phyloP scores from a whole-genome alignment of 176 grass and related monocot genomes.

The Saccharum officinarum region DNA sequence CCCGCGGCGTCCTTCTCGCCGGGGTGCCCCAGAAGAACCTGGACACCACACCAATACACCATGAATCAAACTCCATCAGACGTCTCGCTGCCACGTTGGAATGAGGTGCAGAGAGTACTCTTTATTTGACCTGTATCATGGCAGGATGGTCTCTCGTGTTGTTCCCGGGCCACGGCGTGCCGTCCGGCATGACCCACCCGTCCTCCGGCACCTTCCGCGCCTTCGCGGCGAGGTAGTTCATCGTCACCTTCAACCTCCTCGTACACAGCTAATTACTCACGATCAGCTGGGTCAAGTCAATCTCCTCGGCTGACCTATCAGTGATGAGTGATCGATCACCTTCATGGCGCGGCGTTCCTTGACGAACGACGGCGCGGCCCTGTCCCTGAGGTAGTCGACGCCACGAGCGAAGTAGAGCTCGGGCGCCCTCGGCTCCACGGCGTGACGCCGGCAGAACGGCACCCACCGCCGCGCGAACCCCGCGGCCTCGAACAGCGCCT shows the following conservation, averaged over 20 bases:
- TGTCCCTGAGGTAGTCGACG: constrained; percentile 52
- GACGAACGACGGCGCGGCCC: constrained; percentile 47
- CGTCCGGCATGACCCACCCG: constrained; percentile 76
- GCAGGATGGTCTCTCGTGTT: constrained; percentile 68
- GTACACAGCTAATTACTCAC: not conserved
- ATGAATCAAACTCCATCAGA: not conserved
- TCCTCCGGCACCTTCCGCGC: constrained; percentile 61
- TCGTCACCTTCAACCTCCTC: constrained; percentile 63
- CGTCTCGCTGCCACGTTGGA: no score
- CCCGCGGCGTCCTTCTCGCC: constrained; percentile 44
- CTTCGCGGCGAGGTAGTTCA: constrained; percentile 60
- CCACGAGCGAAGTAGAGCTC: constrained; percentile 52
- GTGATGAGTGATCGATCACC: not conserved
- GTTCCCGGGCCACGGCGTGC: constrained; percentile 73
- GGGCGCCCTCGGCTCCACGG: constrained; percentile 54
- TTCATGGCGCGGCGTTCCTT: constrained; percentile 64
- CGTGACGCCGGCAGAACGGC: constrained; percentile 54
- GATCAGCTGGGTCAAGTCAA: not conserved
- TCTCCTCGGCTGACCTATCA: not conserved
- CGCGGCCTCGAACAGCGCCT: constrained; percentile 43
- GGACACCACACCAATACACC: no score
- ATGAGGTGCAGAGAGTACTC: not conserved
- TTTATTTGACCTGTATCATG: constrained; percentile 53
- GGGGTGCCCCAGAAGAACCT: constrained; percentile 50
- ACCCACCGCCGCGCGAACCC: constrained; percentile 44